Evolutionary conservation across 2,329 filamentous ascomycete species (phyloP), one percentile per base, ranked within the genome.

Genomic region (Xylariomycetidae sp.): DNA sequence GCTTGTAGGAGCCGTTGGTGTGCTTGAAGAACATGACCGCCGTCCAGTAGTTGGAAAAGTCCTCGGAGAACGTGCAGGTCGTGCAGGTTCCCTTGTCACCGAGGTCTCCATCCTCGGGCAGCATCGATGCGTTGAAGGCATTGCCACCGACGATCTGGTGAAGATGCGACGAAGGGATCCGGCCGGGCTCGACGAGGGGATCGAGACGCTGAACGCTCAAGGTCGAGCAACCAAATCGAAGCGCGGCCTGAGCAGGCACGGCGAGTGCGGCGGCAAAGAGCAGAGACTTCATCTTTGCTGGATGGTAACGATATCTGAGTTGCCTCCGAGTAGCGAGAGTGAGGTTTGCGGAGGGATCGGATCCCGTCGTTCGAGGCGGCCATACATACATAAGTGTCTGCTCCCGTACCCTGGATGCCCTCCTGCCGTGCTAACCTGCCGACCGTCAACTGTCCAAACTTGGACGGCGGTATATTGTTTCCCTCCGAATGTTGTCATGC

Each of bases 131-230:
- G 29, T 53, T 53, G 46, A 56, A 56, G 15, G 41, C 50, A 40
- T 55, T 55, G 6, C 52, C 52, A 25, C 52, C 52, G 13, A 54
- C 48, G 26, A 56, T 54, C 32, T 56, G 52, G 43, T 56, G 52
- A 19, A 53, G 43, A 34, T 56, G 52, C 17, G 51, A 39, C 1
- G 50, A 53, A 2, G 51, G 52, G 5, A 42, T 25, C 15, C 29
- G 47, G 22, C 52, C 52, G 4, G 52, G 48, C 30, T 53, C 46
- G 10, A 54, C 52, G n/a, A 56, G 42, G 2, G 52, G 52, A 30
- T 56, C 52, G 19, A 55, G 45, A 31, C 52, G 48, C 34, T 55
- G 49, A 31, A 55, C 49, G 26, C 40, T 49, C 25, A 55, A 29
- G 7, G 47, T 49, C 19, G 50, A 50, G 33, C 52, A 55, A 20